Base-by-base conservation (phyloP, 371 early-diverging fungal species). In the Dichotomocladium elegans region DNA sequence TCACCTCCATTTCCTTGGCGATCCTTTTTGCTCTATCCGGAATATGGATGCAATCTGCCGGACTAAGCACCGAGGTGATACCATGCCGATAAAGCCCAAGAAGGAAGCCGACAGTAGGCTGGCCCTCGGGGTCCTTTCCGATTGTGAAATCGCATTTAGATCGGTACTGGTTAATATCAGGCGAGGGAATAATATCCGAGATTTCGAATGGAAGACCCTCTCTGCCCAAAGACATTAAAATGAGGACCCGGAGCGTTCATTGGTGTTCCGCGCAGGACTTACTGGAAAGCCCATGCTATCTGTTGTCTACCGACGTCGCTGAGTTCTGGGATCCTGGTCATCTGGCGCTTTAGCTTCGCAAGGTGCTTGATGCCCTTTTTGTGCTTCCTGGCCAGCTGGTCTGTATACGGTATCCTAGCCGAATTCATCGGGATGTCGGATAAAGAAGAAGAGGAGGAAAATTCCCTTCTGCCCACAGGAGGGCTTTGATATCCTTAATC, bases 111-210 rank as follows among this genome's bases (percentile, higher is more conserved):
- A 90, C 85, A 0, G 77, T 64, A 9, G 53, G 54, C 45, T 83
- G 60, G 4, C 82, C 84, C 0, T 85, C 72, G 9, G 68, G 42
- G 54, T 87, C 70, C 31, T 52, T 52, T 11, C 94, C 94, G 46
- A 91, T 77, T 0, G 89, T 78, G 52, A 91, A 92, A 55, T 94
- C 92, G 63, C 89, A 89, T 63, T 92, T 92, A 53, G 77, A 90
- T 24, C 92, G 79, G 64, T 92, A 93, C 2, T 82, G 83, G 28
- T 76, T 60, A 3, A 59, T 24, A 5, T 69, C 57, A 14, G 94
- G 94, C 11, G 92, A 91, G 2, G 79, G 72, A 27, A 89, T 72
- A 1, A 72, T 66, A 11, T 73, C 72, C 19, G 64, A 44, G 0
- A 85, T 44, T 27, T 74, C 71, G 51, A 79, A 44, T 9, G 53